Conservation (phyloP, 495 filamentous ascomycete species). For the Podospora didyma region DNA sequence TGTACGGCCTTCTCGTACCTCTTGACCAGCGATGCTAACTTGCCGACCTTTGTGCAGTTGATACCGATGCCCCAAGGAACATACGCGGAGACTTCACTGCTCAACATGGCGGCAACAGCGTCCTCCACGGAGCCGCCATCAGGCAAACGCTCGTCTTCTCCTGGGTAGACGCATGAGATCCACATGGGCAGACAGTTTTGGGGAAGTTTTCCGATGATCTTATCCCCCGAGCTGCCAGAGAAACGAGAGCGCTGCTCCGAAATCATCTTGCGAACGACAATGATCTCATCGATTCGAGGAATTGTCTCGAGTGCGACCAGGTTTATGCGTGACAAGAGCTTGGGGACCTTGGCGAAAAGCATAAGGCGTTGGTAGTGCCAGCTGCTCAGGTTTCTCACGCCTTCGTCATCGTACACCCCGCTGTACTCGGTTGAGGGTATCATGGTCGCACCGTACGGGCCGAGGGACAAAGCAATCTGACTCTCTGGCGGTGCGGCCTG, state of each 20-base stretch:
- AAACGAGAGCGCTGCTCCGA: too few relatives aligned
- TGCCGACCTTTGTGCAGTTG: conserved; percentile 61
- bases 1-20: conserved; percentile 42
- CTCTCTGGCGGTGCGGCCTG: conserved; percentile 20
- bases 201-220: background rate
- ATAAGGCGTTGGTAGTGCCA: conserved; percentile 56
- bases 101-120: conserved; percentile 42
- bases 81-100: conserved; percentile 14
- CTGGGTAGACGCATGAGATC: conserved; percentile 60
- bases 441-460: conserved; percentile 65
- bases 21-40: conserved; percentile 44
- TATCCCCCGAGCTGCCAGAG: background rate
- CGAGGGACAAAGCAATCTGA: conserved; percentile 50
- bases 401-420: conserved; percentile 49
- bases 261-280: conserved; percentile 48
- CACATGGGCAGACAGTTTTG: conserved; percentile 41
- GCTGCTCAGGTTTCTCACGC: conserved; percentile 34
- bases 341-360: conserved; percentile 35
- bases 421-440: conserved; percentile 59
- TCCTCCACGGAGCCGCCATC: conserved; percentile 43
- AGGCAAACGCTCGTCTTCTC: conserved; percentile 37
- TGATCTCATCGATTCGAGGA: conserved; percentile 53
- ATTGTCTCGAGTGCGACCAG: conserved; percentile 65
- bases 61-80: conserved; percentile 60
- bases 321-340: conserved; percentile 32